A percentile compares a stretch with the other conserved stretches of the same genome.
Conservation (phyloP, 768 basidiomycete species). For the Xerocomellus amylosporus region DNA sequence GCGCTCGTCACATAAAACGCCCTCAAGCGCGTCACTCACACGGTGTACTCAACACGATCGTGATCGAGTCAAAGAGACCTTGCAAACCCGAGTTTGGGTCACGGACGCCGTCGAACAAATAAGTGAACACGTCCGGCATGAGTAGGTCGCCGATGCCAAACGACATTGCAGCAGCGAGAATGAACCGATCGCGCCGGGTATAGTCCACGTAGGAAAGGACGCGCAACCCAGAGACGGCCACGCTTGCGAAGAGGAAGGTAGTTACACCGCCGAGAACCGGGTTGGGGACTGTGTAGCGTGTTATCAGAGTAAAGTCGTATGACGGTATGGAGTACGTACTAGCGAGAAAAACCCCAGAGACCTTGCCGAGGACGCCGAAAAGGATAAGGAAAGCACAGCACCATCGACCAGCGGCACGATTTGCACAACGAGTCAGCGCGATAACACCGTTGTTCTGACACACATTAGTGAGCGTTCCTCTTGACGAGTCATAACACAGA, state of each 20-base stretch:
- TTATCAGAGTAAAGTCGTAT: background rate
- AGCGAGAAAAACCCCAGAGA: constrained; percentile 80
- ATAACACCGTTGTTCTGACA: constrained; percentile 76
- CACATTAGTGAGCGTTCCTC: background rate
- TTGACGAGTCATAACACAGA: background rate
- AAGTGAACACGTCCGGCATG: constrained; percentile 59
- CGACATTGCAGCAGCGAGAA: constrained; percentile 64
- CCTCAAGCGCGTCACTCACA: constrained; percentile 47
- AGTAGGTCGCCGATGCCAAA: constrained; percentile 74
- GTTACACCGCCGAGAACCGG: constrained; percentile 83
- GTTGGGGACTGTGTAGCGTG: constrained; percentile 53
- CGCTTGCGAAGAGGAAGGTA: constrained; percentile 80
- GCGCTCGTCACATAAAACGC: background rate
- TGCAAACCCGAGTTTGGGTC: constrained; percentile 52
- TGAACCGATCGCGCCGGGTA: constrained; percentile 63
- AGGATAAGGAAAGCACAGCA: constrained; percentile 78
- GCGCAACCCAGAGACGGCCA: constrained; percentile 66
- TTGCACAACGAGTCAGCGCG: constrained; percentile 81
- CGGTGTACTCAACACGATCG: constrained; percentile 77
- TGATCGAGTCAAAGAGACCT: constrained; percentile 74
- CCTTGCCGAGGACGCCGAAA: constrained; percentile 77
- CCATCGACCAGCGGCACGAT: constrained; percentile 72
- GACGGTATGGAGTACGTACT: constrained; percentile 37
- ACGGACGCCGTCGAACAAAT: constrained; percentile 64
- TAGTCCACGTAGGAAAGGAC: constrained; percentile 62